Base-by-base conservation (phyloP, 306 rosid species). In the Quercus glauca region DNA sequence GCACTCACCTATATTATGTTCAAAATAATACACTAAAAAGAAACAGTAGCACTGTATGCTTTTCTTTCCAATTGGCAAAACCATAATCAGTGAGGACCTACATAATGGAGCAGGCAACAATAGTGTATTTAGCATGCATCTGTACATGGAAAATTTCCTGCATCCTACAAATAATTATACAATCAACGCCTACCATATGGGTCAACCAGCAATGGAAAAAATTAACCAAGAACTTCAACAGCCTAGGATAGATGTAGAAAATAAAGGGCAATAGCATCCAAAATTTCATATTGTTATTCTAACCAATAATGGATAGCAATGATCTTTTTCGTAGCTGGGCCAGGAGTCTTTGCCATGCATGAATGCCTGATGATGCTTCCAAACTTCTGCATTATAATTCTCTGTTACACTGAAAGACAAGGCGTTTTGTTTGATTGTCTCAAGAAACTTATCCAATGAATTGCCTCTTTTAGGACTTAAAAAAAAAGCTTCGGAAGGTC, bases 381-480 rank as follows among this genome's bases (percentile, higher is more conserved):
- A 90, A 65, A 94, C 83, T 87, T 88, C 89, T 21, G 83, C 69
- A 74, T 88, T 91, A 77, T 92, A 91, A 67, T 80, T 81, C 83
- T 91, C 97, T 56, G 87, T 86, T 83, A 91, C 75, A 83, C 84
- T 83, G 89, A 79, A 87, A 74, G 23, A 85, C 86, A 89, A 77
- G 79, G 87, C 91, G 82, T 74, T 82, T 81, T 86, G 93, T 84
- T 84, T 67, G 31, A 89, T 84, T 86, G 85, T 85, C 69, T 84
- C 85, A 57, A 92, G 82, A 85, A 92, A 92, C 88, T 80, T 76
- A 57, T 84, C 92, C 80, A 94, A 83, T 21, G 96, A 92, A 69
- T 88, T 79, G 43, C 97, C 98, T 81, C 96, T 87, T 87, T 82
- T 84, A n/a, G 97, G 97, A 82, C 96, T 84, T 55, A 94, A 82